Conservation (phyloP, 2,329 filamentous ascomycete genomes). For the Bipolaris victoriae region DNA sequence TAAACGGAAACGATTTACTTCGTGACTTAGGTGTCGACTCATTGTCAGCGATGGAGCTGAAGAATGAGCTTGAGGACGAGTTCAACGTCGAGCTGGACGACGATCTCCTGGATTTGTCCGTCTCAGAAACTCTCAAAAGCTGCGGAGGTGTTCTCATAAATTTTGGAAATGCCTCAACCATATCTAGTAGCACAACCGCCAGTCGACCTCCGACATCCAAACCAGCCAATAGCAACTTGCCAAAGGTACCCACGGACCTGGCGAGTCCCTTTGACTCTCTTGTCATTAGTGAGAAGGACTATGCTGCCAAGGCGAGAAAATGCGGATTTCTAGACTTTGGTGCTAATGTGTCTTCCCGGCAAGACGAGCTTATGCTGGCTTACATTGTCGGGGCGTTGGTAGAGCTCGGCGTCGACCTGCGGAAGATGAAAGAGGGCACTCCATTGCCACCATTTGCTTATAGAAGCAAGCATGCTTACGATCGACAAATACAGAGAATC, state of each 20-base stretch:
- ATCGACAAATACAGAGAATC: conserved; percentile 8
- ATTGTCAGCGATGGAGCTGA: conserved; percentile 14
- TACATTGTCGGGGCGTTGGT: conserved; percentile 20
- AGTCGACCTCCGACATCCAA: not conserved
- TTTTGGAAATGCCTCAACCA: not conserved
- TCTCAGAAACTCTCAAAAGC: not conserved
- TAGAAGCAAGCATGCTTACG: conserved; percentile 7
- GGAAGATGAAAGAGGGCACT: not conserved
- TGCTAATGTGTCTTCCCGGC: conserved; percentile 3
- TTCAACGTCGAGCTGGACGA: not conserved
- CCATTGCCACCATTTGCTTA: not conserved
- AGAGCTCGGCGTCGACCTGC: conserved; percentile 12
- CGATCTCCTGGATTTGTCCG: not conserved
- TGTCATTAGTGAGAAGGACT: not conserved
- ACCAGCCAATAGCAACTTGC: not conserved
- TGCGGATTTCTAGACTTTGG: conserved; percentile 11
- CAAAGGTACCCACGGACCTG: not conserved
- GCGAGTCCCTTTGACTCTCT: conserved; percentile 4
- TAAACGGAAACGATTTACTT: not conserved
- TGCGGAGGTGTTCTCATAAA: not conserved
- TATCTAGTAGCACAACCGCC: not conserved
- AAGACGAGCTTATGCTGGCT: conserved; percentile 16
- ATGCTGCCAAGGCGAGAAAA: not conserved
- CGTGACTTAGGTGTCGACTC: conserved; percentile 2
- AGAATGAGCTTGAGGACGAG: conserved; percentile 4